These are phyloP conservation scores for Eucalyptus decipiens DNA, from an alignment of 345 rosid genomes.

Conservation along the genomic window DNA sequence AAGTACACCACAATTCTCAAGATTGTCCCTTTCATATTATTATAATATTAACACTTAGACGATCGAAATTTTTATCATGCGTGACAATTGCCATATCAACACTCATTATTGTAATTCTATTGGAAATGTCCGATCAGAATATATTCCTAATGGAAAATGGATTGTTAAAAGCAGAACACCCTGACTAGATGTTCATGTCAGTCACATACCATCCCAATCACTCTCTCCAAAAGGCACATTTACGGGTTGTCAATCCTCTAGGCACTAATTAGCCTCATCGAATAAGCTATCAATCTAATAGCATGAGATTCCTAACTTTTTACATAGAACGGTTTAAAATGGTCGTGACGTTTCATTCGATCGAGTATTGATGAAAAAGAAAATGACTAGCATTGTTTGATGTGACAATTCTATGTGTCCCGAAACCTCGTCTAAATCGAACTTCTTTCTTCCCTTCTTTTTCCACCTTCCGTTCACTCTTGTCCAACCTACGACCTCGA, in stretches of 20 bases:
- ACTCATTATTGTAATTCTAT: background rate
- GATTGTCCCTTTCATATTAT: background rate
- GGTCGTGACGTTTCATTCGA: background rate
- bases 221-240: background rate
- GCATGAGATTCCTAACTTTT: background rate
- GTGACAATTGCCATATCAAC: background rate
- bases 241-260: background rate
- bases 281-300: too few species aligned
- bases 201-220: background rate
- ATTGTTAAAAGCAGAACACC: background rate
- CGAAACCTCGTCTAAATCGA: background rate
- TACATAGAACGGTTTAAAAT: background rate
- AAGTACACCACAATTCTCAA: background rate
- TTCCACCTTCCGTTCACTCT: background rate
- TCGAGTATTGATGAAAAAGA: background rate
- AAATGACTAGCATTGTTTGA: background rate
- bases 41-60: background rate
- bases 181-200: background rate
- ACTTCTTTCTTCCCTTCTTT: background rate
- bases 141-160: background rate
- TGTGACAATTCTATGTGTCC: background rate
- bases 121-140: fast-evolving
- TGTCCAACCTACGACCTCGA: background rate
- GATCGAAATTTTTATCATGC: fast-evolving
- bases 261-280: background rate